These are phyloP conservation scores for Auriculariales sp. DNA, from an alignment of 768 basidiomycete species.

Conservation along the genomic window DNA sequence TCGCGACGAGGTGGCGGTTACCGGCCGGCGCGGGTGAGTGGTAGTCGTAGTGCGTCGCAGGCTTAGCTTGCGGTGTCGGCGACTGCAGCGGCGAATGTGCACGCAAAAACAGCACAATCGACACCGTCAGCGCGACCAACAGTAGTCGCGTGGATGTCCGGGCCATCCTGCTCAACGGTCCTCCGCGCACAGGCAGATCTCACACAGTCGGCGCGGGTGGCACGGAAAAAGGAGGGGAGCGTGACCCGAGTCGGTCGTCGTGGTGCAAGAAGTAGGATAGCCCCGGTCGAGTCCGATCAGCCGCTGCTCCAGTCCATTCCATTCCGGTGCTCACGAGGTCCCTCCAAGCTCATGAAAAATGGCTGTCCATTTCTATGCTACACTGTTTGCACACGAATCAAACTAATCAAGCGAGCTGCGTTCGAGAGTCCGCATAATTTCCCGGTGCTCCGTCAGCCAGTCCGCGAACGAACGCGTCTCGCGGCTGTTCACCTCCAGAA, in stretches of 20 bases:
- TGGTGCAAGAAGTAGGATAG: too few relatives aligned
- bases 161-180: constrained; percentile 35
- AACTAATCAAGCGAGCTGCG: not conserved
- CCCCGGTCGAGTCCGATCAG: too few relatives aligned
- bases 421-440: constrained; percentile 62
- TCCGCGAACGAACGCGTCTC: constrained; percentile 48
- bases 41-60: not conserved
- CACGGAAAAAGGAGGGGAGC: too few relatives aligned
- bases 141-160: not conserved
- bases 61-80: not conserved
- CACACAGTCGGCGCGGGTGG: not conserved
- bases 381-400: too few relatives aligned
- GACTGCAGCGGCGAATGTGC: not conserved
- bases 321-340: too few relatives aligned
- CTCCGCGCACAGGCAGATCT: constrained; percentile 22
- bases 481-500: constrained; percentile 48
- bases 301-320: too few relatives aligned
- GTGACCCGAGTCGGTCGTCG: too few relatives aligned
- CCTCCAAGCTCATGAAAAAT: too few relatives aligned
- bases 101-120: not conserved
- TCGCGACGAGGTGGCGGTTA: not conserved
- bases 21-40: not conserved
- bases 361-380: too few relatives aligned
- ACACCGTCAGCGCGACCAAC: not conserved
- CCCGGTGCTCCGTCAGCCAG: constrained; percentile 73